These are phyloP conservation scores for Metschnikowia chrysomelidarum DNA, from an alignment of 805 yeast species.

Conservation along the genomic window DNA sequence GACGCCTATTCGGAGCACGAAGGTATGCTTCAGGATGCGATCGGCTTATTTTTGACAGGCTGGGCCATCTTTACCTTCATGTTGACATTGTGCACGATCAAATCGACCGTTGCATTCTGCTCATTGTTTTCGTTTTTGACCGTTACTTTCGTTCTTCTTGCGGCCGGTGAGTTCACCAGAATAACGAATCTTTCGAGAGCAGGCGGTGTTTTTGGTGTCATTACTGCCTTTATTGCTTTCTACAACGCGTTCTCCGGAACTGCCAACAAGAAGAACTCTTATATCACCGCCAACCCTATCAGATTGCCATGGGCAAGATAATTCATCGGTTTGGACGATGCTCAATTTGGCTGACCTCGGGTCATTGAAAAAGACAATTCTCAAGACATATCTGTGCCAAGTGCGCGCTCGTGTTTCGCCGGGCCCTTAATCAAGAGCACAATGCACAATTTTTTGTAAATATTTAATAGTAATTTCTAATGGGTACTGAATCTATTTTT, in stretches of 20 bases:
- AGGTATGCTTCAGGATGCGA: conserved; percentile 29
- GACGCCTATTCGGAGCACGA: conserved; percentile 39
- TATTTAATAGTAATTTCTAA: too few species aligned
- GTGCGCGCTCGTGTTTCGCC: too few species aligned
- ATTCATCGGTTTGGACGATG: neutral
- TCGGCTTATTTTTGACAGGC: conserved; percentile 37
- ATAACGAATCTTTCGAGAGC: conserved; percentile 30
- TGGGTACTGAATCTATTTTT: too few species aligned
- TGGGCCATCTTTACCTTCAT: conserved; percentile 43
- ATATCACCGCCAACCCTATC: conserved; percentile 30
- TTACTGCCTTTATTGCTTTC: conserved; percentile 38
- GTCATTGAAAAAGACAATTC: too few species aligned
- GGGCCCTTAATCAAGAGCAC: too few species aligned
- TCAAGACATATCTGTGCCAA: too few species aligned
- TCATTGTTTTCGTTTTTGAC: conserved; percentile 31
- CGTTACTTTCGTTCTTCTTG: conserved; percentile 35
- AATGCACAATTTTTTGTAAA: too few species aligned
- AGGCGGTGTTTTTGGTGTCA: conserved; percentile 44
- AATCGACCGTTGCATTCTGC: conserved; percentile 38
- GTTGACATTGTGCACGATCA: conserved; percentile 34
- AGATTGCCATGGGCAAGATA: conserved; percentile 23
- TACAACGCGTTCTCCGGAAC: conserved; percentile 43
- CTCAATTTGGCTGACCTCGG: too few species aligned
- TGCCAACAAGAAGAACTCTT: conserved; percentile 35
- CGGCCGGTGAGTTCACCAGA: conserved; percentile 33